Base-by-base conservation (phyloP, 2,329 filamentous ascomycete genomes). In the Fusarium virguliforme region DNA sequence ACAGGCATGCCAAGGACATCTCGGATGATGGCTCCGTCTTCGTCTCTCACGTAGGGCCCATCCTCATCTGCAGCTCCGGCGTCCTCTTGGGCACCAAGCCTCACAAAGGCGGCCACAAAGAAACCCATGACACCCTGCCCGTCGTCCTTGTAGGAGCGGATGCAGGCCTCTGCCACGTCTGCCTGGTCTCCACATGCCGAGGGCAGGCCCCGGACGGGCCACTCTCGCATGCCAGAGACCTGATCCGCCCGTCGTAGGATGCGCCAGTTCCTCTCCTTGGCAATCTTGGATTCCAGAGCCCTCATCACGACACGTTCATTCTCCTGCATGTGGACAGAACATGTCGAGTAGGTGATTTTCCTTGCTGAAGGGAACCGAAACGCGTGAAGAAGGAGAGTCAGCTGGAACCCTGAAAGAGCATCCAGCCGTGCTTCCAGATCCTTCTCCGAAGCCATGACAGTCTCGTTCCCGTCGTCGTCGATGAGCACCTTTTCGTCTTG, bases 271-370 rank as follows among this genome's bases (percentile, higher is more conserved):
- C 87, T 82, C 65, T 85, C 78, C 70, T 82, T 85, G 0, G 94
- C 94, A 10, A 92, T 80, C 0, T 89, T 83, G 0, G 93, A 95
- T 7, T 81, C 79, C 38, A 98, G 83, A 1, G 94, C 92, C 51
- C 87, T 86, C 62, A 91, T 81, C 0, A 98, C 94, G 0, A 98
- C 95, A 2, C 87, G 82, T 81, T 99, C 96, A 75, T 99, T 98
- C 80, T 99, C 96, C 71, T 93, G 88, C 0, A 89, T 88, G 78
- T 98, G 91, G 3, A 97, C 84, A 0, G 95, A 98, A 79, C 96
- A 99, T 0, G 96, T 98, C 35, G 94, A 97, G 79, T 98, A 99
- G 0, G 94, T 95, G 46, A 98, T 90, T 71, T 89, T 91, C 12
- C 79, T 86, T 0, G 94, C 94, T 1, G 87, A 85, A 0, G 94